Percentiles rank a stretch among this genome's conserved stretches.
phyloP scores from a whole-genome alignment of 768 basidiomycete species.

The Sistotremastrum suecicum region DNA sequence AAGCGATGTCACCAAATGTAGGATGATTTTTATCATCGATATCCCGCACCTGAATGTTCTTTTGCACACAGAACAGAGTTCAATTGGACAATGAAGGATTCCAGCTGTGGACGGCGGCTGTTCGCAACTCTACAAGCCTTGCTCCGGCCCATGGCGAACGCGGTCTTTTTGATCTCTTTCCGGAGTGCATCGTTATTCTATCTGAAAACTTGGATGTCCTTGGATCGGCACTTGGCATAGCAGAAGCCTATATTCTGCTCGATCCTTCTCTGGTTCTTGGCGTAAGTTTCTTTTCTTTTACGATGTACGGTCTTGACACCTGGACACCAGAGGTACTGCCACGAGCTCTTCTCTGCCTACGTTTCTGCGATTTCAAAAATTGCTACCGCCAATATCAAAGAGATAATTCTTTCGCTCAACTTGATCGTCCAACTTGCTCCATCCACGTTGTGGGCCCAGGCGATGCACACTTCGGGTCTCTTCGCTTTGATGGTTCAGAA shows the following conservation, averaged over 20 bases:
- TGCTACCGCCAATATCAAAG: slow-evolving; percentile 44
- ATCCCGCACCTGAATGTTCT: slow-evolving; percentile 6
- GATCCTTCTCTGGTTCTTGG: slow-evolving; percentile 48
- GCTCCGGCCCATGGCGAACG: slow-evolving; percentile 31
- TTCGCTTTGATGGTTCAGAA: slow-evolving; percentile 48
- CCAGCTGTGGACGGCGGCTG: slow-evolving; percentile 55
- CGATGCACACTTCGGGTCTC: slow-evolving; percentile 61
- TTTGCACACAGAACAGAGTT: slow-evolving; percentile 32
- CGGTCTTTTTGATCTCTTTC: slow-evolving; percentile 51
- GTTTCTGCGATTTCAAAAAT: slow-evolving; percentile 33
- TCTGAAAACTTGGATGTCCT: slow-evolving; percentile 60
- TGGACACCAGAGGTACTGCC: slow-evolving; percentile 30
- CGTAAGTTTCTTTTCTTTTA: slow-evolving; percentile 25
- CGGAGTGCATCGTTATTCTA: slow-evolving; percentile 44
- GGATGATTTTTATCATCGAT: slow-evolving; percentile 12
- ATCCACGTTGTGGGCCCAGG: slow-evolving; percentile 51
- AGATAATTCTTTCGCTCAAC: slow-evolving; percentile 44
- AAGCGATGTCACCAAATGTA: slow-evolving; percentile 47
- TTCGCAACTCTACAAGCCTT: slow-evolving; percentile 49
- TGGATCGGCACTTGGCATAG: slow-evolving; percentile 47
- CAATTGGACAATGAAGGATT: slow-evolving; percentile 72
- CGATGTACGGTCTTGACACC: not conserved
- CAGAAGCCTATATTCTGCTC: slow-evolving; percentile 71
- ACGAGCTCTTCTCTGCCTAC: slow-evolving; percentile 45
- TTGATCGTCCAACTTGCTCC: slow-evolving; percentile 53